Base-by-base conservation (phyloP, 2,329 filamentous ascomycete species). In the Colletotrichum destructivum region DNA sequence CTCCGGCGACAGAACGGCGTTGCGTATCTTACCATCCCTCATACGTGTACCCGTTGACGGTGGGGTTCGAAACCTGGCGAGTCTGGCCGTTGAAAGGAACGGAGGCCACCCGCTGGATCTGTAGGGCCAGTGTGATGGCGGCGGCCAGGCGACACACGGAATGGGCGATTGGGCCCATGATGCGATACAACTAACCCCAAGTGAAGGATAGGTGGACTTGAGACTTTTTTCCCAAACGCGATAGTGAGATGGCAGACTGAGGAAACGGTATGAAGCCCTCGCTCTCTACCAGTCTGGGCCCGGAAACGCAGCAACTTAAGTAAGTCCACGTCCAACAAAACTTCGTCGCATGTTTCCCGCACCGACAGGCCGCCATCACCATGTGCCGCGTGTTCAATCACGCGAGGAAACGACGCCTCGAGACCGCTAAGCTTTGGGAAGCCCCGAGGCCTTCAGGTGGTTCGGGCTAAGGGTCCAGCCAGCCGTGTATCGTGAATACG, bases 221-320 rank as follows among this genome's bases (percentile, higher is more conserved):
- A 3, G 42, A n/a, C 15, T 2, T 16, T 15, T 16, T 18, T 11
- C 1, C 42, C 15, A 16, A 46, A 46, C 5, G 16, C 5, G 15
- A 15, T 7, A 7, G 16, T 16, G 42, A 46, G 31, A 35, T 9
- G 8, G 31, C 42, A 16, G 15, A 46, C 13, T 46, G 42, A 46
- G 15, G 42, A 46, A 46, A 2, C 42, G 18, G 42, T 2, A 46
- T 35, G 31, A 16, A 46, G 15, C 42, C 15, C 15, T 46, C 13
- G 13, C 18, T 46, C 16, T 46, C 15, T 46, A 5, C 6, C 15
- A 16, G 15, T 18, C 42, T 46, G 42, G 42, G 15, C 42, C 42
- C 42, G 42, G 42, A 46, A 18, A 66, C 82, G 63, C 46, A 4
- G 31, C 12, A 40, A 5, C 21, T 31, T 68, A 13, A 52, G 64